Conservation (phyloP, 1,139 yeast species). For the Hemisphaericaspora xylanilytica region DNA sequence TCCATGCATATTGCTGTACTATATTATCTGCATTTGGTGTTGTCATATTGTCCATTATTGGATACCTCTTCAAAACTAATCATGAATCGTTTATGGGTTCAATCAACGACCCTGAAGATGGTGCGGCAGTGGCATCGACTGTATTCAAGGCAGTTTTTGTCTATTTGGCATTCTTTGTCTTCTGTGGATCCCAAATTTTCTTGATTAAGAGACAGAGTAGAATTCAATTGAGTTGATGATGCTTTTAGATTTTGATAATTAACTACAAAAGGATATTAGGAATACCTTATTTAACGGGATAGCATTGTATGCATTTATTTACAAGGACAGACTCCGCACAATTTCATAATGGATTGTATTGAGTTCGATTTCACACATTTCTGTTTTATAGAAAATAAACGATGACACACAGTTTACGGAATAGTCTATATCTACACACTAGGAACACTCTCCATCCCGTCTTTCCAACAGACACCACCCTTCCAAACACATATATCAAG, state of each 20-base stretch:
- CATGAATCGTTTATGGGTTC: slow-evolving; percentile 95
- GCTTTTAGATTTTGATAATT: no score
- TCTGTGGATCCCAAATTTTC: slow-evolving; percentile 83
- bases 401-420: no score
- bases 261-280: no score
- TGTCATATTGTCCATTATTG: slow-evolving; percentile 80
- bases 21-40: slow-evolving; percentile 88
- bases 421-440: slow-evolving; percentile 16
- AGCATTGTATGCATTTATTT: no score
- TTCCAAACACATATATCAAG: slow-evolving; percentile 71
- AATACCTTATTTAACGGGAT: no score
- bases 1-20: slow-evolving; percentile 94
- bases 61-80: slow-evolving; percentile 70
- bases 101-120: slow-evolving; percentile 85
- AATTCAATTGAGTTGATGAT: slow-evolving; percentile 34
- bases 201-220: slow-evolving; percentile 60
- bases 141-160: slow-evolving; percentile 87
- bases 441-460: slow-evolving; percentile 61
- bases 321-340: no score
- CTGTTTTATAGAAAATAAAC: slow-evolving; percentile 5
- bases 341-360: no score
- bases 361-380: no score
- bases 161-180: slow-evolving; percentile 72
- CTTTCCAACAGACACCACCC: slow-evolving; percentile 49
- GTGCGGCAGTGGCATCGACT: slow-evolving; percentile 89